Evolutionary conservation across 768 basidiomycete genomes (phyloP).

Genomic region (Suillus variegatus): DNA sequence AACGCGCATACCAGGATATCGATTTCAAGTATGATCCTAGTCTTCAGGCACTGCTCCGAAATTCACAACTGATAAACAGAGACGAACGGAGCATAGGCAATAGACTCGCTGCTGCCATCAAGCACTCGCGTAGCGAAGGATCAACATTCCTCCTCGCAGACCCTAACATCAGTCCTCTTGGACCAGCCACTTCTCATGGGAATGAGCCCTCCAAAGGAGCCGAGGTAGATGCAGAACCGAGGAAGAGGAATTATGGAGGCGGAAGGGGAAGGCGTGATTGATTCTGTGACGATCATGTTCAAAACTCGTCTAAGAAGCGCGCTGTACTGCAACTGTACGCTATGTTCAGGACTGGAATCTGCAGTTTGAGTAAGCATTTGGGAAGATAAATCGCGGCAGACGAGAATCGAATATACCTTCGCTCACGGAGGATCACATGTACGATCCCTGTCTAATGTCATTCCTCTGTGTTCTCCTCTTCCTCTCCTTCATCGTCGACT

Average conservation of each 20-base stretch:
- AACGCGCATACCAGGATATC: conserved; percentile 15
- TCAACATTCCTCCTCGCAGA: conserved; percentile 28
- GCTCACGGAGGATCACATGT: background rate
- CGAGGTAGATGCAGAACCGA: conserved; percentile 56
- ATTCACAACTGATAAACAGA: conserved; percentile 25
- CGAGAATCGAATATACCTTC: background rate
- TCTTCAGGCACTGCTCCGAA: background rate
- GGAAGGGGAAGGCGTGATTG: conserved; percentile 41
- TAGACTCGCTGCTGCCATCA: conserved; percentile 35
- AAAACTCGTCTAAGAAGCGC: too few species aligned
- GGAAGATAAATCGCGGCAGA: background rate
- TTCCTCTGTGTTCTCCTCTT: conserved; percentile 40
- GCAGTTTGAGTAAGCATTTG: background rate
- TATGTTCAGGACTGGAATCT: background rate
- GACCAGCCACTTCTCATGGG: conserved; percentile 52
- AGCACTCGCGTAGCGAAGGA: conserved; percentile 33
- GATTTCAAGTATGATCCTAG: conserved; percentile 23
- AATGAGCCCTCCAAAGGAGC: conserved; percentile 61
- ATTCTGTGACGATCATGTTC: background rate
- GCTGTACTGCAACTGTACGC: background rate
- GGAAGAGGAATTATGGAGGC: conserved; percentile 47
- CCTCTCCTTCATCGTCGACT: conserved; percentile 48
- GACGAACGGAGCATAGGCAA: conserved; percentile 46
- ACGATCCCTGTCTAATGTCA: background rate
- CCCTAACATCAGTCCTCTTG: conserved; percentile 45